A percentile compares a stretch with the other conserved stretches of the same genome.
phyloP scores from a whole-genome alignment of 441 rosid genomes.

The Populus tomentosa region DNA sequence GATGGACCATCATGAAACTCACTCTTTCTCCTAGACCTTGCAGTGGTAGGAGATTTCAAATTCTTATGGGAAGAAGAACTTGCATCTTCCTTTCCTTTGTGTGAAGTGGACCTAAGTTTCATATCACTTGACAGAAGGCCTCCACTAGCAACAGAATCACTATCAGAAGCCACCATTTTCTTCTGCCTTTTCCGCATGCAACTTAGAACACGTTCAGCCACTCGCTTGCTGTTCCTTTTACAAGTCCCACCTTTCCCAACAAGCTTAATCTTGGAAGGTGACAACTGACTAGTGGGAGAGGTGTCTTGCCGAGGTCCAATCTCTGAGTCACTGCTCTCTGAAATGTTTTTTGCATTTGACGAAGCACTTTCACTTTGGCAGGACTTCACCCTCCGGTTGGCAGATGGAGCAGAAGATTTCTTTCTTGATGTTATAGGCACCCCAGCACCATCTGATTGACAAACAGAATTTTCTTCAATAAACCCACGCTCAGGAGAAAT shows the following conservation, averaged over 20 bases:
- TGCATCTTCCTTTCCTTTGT: constrained; percentile 78
- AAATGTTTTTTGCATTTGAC: constrained; percentile 65
- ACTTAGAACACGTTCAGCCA: constrained; percentile 70
- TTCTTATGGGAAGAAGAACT: constrained; percentile 72
- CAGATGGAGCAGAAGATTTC: constrained; percentile 48
- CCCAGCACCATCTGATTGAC: constrained; percentile 52
- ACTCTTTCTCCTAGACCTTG: constrained; percentile 58
- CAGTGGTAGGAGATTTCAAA: constrained; percentile 43
- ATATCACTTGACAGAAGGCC: constrained; percentile 40
- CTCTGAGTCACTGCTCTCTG: constrained; percentile 92
- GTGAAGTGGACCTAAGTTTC: constrained; percentile 45
- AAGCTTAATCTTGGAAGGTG: constrained; percentile 59
- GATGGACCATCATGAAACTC: constrained; percentile 34
- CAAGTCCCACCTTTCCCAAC: constrained; percentile 51
- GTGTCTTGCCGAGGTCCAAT: constrained; percentile 55
- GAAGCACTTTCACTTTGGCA: constrained; percentile 92
- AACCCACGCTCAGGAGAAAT: constrained; percentile 37
- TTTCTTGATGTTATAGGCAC: constrained; percentile 39
- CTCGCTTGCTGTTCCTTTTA: constrained; percentile 91
- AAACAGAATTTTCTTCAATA: constrained; percentile 43
- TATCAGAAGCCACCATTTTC: constrained; percentile 63
- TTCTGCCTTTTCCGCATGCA: constrained; percentile 85
- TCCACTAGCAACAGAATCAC: constrained; percentile 69
- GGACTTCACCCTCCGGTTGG: constrained; percentile 50
- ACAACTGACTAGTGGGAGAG: constrained; percentile 31